These are phyloP conservation scores for Xylaria bambusicola DNA, from an alignment of 495 filamentous ascomycete species.

Conservation along the genomic window DNA sequence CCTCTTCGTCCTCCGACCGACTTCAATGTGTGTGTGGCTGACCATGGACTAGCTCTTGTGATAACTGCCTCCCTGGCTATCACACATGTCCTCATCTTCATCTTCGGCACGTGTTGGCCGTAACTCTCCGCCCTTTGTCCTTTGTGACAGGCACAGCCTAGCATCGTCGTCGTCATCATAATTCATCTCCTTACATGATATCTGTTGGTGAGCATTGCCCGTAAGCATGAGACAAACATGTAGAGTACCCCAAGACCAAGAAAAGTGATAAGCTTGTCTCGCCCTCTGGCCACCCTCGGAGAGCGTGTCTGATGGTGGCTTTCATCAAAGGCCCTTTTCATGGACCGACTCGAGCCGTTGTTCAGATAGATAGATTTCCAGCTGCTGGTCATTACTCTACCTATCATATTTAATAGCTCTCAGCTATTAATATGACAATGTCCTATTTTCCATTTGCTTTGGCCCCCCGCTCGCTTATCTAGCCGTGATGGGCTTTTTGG, in stretches of 20 bases:
- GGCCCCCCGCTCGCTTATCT: neutral
- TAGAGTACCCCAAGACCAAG: neutral
- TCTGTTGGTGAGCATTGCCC: neutral
- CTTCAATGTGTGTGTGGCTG: constrained; percentile 18
- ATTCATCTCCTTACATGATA: too few relatives aligned
- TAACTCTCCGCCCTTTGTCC: constrained; percentile 2
- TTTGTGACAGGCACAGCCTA: neutral
- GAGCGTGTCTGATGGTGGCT: neutral
- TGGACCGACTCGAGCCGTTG: neutral
- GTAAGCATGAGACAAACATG: neutral
- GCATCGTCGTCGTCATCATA: neutral
- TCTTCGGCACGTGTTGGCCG: neutral
- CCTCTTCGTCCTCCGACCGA: too few relatives aligned
- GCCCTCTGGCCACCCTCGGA: neutral
- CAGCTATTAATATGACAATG: too few relatives aligned
- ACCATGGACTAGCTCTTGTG: constrained; percentile 13
- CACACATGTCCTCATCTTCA: too few relatives aligned
- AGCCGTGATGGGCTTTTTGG: neutral
- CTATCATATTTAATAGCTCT: neutral
- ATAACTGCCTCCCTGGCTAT: constrained; percentile 2
- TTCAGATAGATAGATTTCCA: too few relatives aligned
- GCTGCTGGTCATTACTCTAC: too few relatives aligned
- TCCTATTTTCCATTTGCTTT: neutral
- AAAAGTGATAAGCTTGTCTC: neutral
- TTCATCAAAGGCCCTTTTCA: neutral